These are phyloP conservation scores for Colletotrichum tropicicola DNA, from an alignment of 2,329 filamentous ascomycete genomes.

Conservation along the genomic window DNA sequence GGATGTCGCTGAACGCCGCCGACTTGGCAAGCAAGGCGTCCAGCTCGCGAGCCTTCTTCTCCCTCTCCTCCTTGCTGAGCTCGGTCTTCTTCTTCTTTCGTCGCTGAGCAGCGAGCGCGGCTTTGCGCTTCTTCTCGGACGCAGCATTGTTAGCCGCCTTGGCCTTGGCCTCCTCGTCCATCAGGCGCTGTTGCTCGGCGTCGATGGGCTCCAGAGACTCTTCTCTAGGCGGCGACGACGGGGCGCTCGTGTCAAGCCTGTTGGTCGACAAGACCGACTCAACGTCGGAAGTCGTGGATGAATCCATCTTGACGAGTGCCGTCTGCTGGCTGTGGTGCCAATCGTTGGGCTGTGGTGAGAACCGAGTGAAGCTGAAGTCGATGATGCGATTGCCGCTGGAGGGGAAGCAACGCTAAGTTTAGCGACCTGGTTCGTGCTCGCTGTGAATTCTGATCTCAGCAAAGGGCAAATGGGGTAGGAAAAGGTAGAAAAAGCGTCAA, in stretches of 20 bases:
- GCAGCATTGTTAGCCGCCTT: constrained; percentile 51
- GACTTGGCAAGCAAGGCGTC: constrained; percentile 68
- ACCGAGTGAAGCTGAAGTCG: background rate
- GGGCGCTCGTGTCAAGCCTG: constrained; percentile 42
- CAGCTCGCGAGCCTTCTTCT: constrained; percentile 66
- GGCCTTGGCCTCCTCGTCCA: constrained; percentile 47
- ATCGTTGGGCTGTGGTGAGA: background rate
- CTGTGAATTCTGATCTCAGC: no score
- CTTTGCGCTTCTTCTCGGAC: constrained; percentile 51
- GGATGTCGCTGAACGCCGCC: constrained; percentile 68
- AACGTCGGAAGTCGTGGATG: constrained; percentile 40
- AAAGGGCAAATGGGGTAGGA: background rate
- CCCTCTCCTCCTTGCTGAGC: constrained; percentile 59
- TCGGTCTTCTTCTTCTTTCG: constrained; percentile 58
- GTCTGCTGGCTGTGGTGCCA: background rate
- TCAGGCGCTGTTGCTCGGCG: constrained; percentile 37
- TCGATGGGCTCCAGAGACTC: constrained; percentile 32
- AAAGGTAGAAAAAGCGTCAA: background rate
- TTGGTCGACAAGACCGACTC: constrained; percentile 42
- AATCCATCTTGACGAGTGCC: constrained; percentile 34
- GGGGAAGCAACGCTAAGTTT: background rate
- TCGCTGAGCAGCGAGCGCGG: constrained; percentile 49
- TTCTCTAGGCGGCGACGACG: constrained; percentile 47
- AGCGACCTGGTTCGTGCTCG: background rate
- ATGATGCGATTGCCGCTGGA: constrained; percentile 17